Conservation (phyloP, 768 basidiomycete species). For the Lepiota brunneoincarnata region DNA sequence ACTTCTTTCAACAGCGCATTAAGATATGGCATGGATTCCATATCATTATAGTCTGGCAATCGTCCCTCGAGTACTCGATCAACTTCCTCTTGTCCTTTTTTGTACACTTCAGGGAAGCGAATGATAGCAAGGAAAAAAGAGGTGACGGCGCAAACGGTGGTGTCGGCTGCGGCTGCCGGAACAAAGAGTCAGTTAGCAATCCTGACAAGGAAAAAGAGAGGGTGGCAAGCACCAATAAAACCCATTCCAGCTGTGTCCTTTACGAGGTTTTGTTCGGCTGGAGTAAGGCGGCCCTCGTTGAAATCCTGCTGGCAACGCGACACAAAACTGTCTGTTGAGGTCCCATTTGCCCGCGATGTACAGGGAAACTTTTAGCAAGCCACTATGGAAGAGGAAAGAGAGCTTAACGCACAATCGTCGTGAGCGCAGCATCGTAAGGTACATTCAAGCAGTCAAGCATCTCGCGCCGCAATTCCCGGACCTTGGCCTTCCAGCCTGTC, state of each 20-base stretch:
- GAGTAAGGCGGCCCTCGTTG: no score
- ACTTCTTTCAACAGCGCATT: conserved; percentile 19
- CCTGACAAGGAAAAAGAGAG: neutral
- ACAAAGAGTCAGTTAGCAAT: neutral
- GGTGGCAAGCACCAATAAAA: conserved; percentile 15
- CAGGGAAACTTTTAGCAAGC: neutral
- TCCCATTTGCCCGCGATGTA: conserved; percentile 13
- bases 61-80: no score
- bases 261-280: no score
- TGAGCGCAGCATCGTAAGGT: conserved; percentile 20
- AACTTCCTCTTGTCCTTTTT: no score
- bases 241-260: conserved; percentile 16
- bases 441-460: conserved; percentile 18
- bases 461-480: conserved; percentile 9
- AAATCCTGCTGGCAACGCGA: no score
- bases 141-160: conserved; percentile 5
- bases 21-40: conserved; percentile 20
- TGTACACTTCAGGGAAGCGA: no score
- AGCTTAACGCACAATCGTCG: conserved; percentile 19
- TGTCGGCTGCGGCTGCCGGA: conserved; percentile 12
- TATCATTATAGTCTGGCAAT: no score
- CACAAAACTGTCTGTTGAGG: conserved; percentile 14
- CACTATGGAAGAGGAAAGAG: neutral
- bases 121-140: conserved; percentile 15
- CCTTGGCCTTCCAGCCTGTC: conserved; percentile 39